Conservation (phyloP, 768 basidiomycete species). For the Amanita muscaria region DNA sequence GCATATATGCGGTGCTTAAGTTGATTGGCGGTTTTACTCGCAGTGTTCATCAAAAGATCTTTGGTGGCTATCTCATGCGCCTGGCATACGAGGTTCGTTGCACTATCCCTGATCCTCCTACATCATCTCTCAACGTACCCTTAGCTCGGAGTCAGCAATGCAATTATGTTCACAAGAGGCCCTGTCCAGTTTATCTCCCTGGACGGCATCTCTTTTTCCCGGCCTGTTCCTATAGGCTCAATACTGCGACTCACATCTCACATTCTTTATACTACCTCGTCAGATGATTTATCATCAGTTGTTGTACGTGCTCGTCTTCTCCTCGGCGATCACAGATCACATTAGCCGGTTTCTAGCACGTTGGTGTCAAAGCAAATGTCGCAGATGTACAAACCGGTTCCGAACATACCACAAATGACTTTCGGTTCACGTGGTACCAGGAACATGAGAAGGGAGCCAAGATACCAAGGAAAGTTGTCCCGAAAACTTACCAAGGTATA, state of each 20-base stretch:
- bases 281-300: slow-evolving; percentile 41
- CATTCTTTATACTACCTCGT: slow-evolving; percentile 50
- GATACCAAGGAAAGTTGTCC: slow-evolving; percentile 41
- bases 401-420: slow-evolving; percentile 66
- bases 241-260: slow-evolving; percentile 67
- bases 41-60: slow-evolving; percentile 76
- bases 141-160: slow-evolving; percentile 67
- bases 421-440: slow-evolving; percentile 64
- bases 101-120: not conserved
- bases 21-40: slow-evolving; percentile 2
- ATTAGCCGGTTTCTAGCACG: slow-evolving; percentile 42
- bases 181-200: slow-evolving; percentile 67
- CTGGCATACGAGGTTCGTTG: slow-evolving; percentile 58
- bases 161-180: slow-evolving; percentile 58
- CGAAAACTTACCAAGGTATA: slow-evolving; percentile 60
- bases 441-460: slow-evolving; percentile 29
- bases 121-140: not conserved
- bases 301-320: slow-evolving; percentile 38
- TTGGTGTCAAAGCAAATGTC: slow-evolving; percentile 63
- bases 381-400: slow-evolving; percentile 57
- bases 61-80: slow-evolving; percentile 63
- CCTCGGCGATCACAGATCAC: not conserved
- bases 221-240: slow-evolving; percentile 79
- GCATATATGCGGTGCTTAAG: too few relatives aligned
- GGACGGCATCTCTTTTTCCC: slow-evolving; percentile 70